A percentile compares a stretch with the other conserved stretches of the same genome.
These are phyloP conservation scores for Gigaspora rosea DNA, from an alignment of 192 early-diverging fungal species.

Conservation along the genomic window DNA sequence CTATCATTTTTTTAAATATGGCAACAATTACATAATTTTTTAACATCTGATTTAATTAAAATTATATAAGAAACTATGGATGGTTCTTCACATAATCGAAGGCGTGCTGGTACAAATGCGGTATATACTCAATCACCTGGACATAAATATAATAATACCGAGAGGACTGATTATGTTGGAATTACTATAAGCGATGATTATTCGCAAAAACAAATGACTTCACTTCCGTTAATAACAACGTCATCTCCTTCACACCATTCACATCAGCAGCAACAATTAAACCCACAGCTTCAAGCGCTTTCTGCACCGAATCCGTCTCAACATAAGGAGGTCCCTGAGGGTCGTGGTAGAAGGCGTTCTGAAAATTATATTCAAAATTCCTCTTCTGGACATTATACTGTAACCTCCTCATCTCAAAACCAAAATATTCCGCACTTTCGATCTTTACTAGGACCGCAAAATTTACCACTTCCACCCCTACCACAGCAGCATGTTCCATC, in stretches of 20 bases:
- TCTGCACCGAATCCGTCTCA: conserved; percentile 1
- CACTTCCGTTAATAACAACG: background rate
- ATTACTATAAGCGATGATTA: conserved; percentile 31
- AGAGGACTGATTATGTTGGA: conserved; percentile 27
- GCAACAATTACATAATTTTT: too few species aligned
- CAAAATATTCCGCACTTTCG: conserved; percentile 15
- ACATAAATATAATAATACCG: background rate
- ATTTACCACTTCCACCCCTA: background rate
- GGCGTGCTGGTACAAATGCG: background rate
- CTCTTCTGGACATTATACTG: background rate
- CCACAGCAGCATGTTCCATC: conserved; percentile 9
- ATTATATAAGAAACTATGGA: conserved; percentile 3
- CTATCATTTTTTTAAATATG: too few species aligned
- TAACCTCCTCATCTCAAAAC: background rate
- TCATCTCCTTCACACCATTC: conserved; percentile 1
- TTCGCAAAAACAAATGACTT: conserved; percentile 16
- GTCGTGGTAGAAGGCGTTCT: conserved; percentile 4
- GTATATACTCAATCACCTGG: background rate
- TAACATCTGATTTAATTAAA: too few species aligned
- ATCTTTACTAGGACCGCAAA: background rate
- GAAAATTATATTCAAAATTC: conserved; percentile 18
- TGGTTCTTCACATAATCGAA: conserved; percentile 7
- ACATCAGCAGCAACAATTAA: background rate
- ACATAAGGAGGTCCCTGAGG: background rate
- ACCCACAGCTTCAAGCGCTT: background rate